Evolutionary conservation across 768 basidiomycete species (phyloP), one percentile per base, ranked within the genome.

Genomic region (Tylopilus subfusipes): DNA sequence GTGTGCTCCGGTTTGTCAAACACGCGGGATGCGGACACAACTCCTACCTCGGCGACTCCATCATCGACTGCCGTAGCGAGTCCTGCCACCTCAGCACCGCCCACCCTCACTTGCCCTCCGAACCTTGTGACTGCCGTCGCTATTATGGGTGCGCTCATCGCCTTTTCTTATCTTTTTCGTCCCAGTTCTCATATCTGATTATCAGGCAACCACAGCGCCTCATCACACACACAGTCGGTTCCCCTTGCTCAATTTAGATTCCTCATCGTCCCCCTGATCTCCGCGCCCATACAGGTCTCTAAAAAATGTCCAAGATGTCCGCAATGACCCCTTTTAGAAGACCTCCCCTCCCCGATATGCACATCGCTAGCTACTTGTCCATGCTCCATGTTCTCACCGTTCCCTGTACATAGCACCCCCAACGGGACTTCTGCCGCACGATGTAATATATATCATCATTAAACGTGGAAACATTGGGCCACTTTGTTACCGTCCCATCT

Each of bases 1-100:
- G 84, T 58, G 74, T 72, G 48, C 78, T 88, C 63, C 75, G 70
- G 59, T 80, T 86, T 68, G 70, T 66, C 53, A 77, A 73, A 63
- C 78, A 75, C 59, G 66, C 63, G 30, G 68, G 38, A n/a, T 88
- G 87, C 72, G 74, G 74, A n/a, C 85, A 87, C 67, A 70, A 78
- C 62, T 73, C 73, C 14, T 81, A 77, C 63, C 69, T 64, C 36
- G 65, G 71, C 14, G 75, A 82, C 50, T 43, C 50, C 42, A n/a
- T 71, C 63, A 48, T 78, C 70, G 88, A 89, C 71, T 89, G 88
- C 64, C 54, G 42, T n/a, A 61, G 65, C 33, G 31, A 45, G 10
- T 30, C 52, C 29, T 89, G 88, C 68, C 64, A 55, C 51, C 55
- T 77, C 61, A 85, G 84, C 66, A 48, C 57, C 24, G 62, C 66